phyloP scores from a whole-genome alignment of 2,329 filamentous ascomycete species.

The Onygena corvina region DNA sequence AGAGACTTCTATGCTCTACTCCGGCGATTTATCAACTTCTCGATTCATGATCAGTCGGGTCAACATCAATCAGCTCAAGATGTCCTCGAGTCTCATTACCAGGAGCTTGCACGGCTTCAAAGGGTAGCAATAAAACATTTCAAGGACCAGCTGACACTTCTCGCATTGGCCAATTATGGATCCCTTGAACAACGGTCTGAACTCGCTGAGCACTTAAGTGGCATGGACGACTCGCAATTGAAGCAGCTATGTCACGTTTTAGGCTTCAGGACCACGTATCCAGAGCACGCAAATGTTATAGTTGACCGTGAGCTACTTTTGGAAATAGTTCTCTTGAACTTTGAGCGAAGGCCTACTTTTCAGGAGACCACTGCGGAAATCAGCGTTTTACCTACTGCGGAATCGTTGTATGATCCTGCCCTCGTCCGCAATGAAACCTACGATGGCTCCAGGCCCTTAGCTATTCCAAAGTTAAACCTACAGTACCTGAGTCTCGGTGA shows the following conservation, averaged over 20 bases:
- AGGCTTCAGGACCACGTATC: slow-evolving; percentile 72
- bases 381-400: slow-evolving; percentile 72
- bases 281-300: slow-evolving; percentile 56
- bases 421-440: slow-evolving; percentile 75
- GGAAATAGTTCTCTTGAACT: slow-evolving; percentile 61
- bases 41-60: slow-evolving; percentile 83
- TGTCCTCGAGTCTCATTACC: slow-evolving; percentile 69
- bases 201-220: slow-evolving; percentile 60
- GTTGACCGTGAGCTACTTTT: slow-evolving; percentile 38
- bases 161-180: slow-evolving; percentile 85
- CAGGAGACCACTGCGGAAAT: slow-evolving; percentile 63
- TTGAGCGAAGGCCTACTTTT: slow-evolving; percentile 69
- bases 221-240: slow-evolving; percentile 64
- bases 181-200: slow-evolving; percentile 72
- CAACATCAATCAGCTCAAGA: slow-evolving; percentile 59
- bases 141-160: slow-evolving; percentile 77
- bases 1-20: slow-evolving; percentile 72
- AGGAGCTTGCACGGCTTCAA: slow-evolving; percentile 65
- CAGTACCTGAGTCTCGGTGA: slow-evolving; percentile 93
- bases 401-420: slow-evolving; percentile 61
- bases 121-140: slow-evolving; percentile 67
- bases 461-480: slow-evolving; percentile 85
- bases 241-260: slow-evolving; percentile 55
- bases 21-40: slow-evolving; percentile 74
- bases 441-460: slow-evolving; percentile 73